These are phyloP conservation scores for Microsporum ferrugineum DNA, from an alignment of 2,329 filamentous ascomycete genomes.

Conservation along the genomic window DNA sequence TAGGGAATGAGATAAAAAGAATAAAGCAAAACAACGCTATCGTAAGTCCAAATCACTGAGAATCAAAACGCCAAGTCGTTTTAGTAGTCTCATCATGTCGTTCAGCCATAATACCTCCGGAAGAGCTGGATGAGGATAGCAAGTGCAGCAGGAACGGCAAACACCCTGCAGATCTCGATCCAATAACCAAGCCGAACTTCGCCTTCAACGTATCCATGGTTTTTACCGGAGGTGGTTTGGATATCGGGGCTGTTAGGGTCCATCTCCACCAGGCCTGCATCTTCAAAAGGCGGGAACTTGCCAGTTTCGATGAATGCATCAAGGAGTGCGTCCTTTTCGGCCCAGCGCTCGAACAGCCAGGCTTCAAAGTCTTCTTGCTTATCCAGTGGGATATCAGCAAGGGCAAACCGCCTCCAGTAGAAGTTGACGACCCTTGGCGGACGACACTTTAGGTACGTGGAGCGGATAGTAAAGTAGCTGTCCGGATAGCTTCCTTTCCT, in stretches of 20 bases:
- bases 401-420: conserved; percentile 78
- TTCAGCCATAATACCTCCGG: background rate
- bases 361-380: conserved; percentile 62
- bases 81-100: background rate
- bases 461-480: conserved; percentile 72
- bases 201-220: conserved; percentile 23
- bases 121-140: conserved; percentile 4
- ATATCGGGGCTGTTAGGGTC: conserved; percentile 25
- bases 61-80: background rate
- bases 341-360: conserved; percentile 81
- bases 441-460: conserved; percentile 78
- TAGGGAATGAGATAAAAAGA: background rate
- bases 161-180: conserved; percentile 27
- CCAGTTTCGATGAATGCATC: conserved; percentile 70
- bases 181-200: conserved; percentile 27
- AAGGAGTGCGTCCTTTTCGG: conserved; percentile 80
- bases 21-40: background rate
- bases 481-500: conserved; percentile 78
- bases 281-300: conserved; percentile 59
- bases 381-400: conserved; percentile 70
- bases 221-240: conserved; percentile 16
- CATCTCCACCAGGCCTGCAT: conserved; percentile 38
- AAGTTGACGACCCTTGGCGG: conserved; percentile 94
- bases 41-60: background rate
- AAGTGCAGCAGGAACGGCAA: conserved; percentile 22